phyloP scores from a whole-genome alignment of 306 rosid genomes.

The Datisca glomerata region DNA sequence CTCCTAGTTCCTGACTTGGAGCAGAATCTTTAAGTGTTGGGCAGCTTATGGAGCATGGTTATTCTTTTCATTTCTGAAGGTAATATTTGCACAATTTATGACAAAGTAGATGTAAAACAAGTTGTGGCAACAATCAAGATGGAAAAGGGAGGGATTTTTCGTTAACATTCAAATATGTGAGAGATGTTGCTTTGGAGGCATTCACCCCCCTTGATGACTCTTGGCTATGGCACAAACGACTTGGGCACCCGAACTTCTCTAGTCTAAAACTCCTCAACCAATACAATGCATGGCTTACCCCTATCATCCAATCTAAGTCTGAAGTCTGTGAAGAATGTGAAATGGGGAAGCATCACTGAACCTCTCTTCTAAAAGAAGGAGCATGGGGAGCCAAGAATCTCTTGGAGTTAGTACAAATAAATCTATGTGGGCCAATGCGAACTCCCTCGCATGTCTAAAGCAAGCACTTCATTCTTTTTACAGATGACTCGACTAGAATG shows the following conservation, averaged over 20 bases:
- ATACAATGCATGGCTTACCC: background rate
- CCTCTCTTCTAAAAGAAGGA: background rate
- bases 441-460: background rate
- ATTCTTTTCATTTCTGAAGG: background rate
- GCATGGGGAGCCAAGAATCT: background rate
- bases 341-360: background rate
- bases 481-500: background rate
- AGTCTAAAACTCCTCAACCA: background rate
- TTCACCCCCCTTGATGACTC: background rate
- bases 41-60: background rate
- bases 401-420: background rate
- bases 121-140: background rate
- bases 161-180: too few relatives aligned
- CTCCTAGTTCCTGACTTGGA: background rate
- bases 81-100: background rate
- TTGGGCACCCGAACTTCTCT: too few relatives aligned
- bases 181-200: background rate
- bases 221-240: background rate
- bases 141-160: too few relatives aligned
- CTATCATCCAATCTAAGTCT: background rate
- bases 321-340: background rate
- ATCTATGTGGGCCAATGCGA: background rate
- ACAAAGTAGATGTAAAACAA: too few relatives aligned
- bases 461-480: background rate
- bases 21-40: background rate